Evolutionary conservation across 176 grass and related monocot species (phyloP).

Genomic region (Lolium multiflorum): DNA sequence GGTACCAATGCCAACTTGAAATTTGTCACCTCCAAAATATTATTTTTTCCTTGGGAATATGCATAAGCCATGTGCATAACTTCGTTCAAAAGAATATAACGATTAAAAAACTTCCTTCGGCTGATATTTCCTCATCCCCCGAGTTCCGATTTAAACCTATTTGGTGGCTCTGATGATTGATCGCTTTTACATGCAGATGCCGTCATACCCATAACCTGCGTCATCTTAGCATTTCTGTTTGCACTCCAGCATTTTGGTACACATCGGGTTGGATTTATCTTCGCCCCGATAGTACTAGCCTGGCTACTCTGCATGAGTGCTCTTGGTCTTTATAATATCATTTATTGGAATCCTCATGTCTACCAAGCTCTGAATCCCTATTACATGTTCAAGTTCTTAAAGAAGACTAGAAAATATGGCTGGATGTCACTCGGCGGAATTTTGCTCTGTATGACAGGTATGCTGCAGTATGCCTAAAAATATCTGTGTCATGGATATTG

Average conservation of each 20-base stretch:
- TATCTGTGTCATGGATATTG: constrained; percentile 7
- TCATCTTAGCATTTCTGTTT: constrained; percentile 88
- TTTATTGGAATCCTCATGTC: constrained; percentile 87
- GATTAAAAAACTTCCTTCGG: not conserved
- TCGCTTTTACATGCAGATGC: constrained; percentile 71
- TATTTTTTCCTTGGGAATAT: not conserved
- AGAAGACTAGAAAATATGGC: constrained; percentile 89
- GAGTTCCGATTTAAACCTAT: not conserved
- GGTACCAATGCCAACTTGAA: not conserved
- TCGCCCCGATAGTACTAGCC: constrained; percentile 86
- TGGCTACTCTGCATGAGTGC: constrained; percentile 93
- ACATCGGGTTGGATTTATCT: constrained; percentile 83
- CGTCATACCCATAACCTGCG: constrained; percentile 89
- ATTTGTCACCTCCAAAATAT: not conserved
- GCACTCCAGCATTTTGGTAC: constrained; percentile 97
- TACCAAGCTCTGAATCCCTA: constrained; percentile 86
- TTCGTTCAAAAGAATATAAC: not conserved
- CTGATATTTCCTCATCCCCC: not conserved
- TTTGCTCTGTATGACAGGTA: constrained; percentile 97
- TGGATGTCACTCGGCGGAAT: constrained; percentile 99
- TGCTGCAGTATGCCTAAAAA: constrained; percentile 11
- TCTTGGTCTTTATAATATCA: constrained; percentile 91
- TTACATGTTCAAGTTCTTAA: constrained; percentile 96
- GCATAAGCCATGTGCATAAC: not conserved
- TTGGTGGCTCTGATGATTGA: not conserved